Percentiles rank a stretch among this genome's conserved stretches.
Conservation (phyloP, 2,329 filamentous ascomycete species). For the Trichophyton schoenleinii region DNA sequence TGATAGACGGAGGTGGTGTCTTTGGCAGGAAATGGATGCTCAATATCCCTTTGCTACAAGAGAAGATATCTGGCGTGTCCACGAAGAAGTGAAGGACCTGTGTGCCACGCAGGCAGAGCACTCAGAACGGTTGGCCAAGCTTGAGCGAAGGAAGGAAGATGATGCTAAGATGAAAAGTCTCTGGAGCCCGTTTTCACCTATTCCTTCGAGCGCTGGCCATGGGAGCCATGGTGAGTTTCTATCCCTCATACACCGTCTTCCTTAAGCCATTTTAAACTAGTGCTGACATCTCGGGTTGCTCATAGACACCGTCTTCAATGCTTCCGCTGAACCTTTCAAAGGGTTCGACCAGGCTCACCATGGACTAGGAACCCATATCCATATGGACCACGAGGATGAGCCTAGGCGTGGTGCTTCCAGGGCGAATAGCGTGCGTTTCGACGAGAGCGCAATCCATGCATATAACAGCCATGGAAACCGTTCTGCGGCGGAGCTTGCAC, state of each 20-base stretch:
- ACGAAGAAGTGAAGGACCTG: slow-evolving; percentile 49
- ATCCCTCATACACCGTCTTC: not conserved
- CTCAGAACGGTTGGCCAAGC: slow-evolving; percentile 46
- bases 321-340: slow-evolving; percentile 73
- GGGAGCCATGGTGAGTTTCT: slow-evolving; percentile 57
- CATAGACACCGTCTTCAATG: slow-evolving; percentile 64
- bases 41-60: slow-evolving; percentile 52
- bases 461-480: slow-evolving; percentile 76
- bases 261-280: not conserved
- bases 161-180: slow-evolving; percentile 63
- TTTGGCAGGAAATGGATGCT: slow-evolving; percentile 43
- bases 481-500: slow-evolving; percentile 70
- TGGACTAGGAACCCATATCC: slow-evolving; percentile 65
- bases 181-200: slow-evolving; percentile 75
- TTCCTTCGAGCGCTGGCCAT: slow-evolving; percentile 70
- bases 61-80: slow-evolving; percentile 53
- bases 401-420: slow-evolving; percentile 77
- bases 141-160: slow-evolving; percentile 52
- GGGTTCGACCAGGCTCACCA: slow-evolving; percentile 76
- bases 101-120: slow-evolving; percentile 50
- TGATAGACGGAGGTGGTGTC: not conserved
- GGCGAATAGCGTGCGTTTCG: slow-evolving; percentile 94
- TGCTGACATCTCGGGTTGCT: not conserved
- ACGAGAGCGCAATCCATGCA: slow-evolving; percentile 85
- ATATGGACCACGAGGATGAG: slow-evolving; percentile 75